Conservation (phyloP, 1,139 yeast genomes). For the Diutina siamensis region DNA sequence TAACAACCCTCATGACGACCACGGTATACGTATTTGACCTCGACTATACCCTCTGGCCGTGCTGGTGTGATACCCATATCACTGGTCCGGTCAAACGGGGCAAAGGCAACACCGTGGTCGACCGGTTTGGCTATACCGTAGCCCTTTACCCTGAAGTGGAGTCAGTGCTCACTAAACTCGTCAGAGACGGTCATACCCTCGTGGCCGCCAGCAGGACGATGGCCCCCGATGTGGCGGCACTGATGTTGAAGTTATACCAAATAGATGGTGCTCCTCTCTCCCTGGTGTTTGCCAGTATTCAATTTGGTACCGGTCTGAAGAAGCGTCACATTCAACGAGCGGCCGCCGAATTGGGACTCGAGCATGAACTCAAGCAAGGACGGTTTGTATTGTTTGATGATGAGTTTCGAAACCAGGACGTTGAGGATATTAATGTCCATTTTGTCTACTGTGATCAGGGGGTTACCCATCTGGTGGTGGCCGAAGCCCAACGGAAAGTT, state of each 20-base stretch:
- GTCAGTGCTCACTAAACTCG: slow-evolving; percentile 36
- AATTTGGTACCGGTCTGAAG: slow-evolving; percentile 64
- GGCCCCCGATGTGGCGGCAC: slow-evolving; percentile 50
- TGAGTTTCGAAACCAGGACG: slow-evolving; percentile 56
- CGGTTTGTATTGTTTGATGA: slow-evolving; percentile 61
- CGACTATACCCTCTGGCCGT: slow-evolving; percentile 70
- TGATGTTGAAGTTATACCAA: slow-evolving; percentile 36
- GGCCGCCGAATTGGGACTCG: slow-evolving; percentile 26
- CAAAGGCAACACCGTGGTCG: slow-evolving; percentile 20
- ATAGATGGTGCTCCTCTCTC: slow-evolving; percentile 38
- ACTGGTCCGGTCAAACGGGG: slow-evolving; percentile 34
- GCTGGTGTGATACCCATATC: slow-evolving; percentile 60
- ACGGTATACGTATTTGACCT: slow-evolving; percentile 44
- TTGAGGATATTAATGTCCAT: slow-evolving; percentile 46
- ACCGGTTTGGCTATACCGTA: slow-evolving; percentile 36
- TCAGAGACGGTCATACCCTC: slow-evolving; percentile 31
- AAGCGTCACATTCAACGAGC: slow-evolving; percentile 42
- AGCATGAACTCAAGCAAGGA: slow-evolving; percentile 30
- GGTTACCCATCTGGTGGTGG: slow-evolving; percentile 19
- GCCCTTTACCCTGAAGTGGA: slow-evolving; percentile 52
- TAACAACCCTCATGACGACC: too few species aligned
- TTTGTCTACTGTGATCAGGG: slow-evolving; percentile 43
- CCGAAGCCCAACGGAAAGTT: not conserved
- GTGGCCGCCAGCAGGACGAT: slow-evolving; percentile 61
- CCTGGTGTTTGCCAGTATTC: slow-evolving; percentile 38